Percentiles rank a stretch among this genome's conserved stretches.
These are phyloP conservation scores for Hortaea sp. DNA, from an alignment of 2,329 filamentous ascomycete species.

Conservation along the genomic window DNA sequence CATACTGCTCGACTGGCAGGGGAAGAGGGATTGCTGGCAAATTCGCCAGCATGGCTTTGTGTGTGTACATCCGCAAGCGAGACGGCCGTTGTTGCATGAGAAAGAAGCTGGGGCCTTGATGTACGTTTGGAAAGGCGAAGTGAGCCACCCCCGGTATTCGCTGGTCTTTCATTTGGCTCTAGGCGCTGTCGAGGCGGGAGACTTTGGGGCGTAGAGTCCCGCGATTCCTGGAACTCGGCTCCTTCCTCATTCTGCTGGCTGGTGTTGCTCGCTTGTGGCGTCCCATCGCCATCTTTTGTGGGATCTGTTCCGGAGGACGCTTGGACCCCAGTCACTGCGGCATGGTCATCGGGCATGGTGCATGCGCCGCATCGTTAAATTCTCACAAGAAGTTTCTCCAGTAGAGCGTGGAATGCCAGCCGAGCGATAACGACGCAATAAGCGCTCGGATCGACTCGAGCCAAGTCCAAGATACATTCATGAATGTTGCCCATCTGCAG, in stretches of 20 bases:
- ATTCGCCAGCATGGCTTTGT: conserved; percentile 54
- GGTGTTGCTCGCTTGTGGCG: not conserved
- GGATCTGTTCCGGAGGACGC: not conserved
- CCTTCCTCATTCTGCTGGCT: not conserved
- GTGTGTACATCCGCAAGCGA: conserved; percentile 74
- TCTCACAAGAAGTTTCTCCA: too few species aligned
- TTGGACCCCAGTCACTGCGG: not conserved
- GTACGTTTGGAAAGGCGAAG: conserved; percentile 26
- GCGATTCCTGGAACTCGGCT: conserved; percentile 11
- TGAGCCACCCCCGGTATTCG: conserved; percentile 10
- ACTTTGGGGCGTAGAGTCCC: conserved; percentile 27
- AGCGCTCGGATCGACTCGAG: too few species aligned
- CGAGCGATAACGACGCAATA: too few species aligned
- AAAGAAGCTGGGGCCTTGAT: conserved; percentile 35
- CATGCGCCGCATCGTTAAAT: too few species aligned
- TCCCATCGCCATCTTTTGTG: not conserved
- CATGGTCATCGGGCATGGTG: not conserved
- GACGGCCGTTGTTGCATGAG: conserved; percentile 73
- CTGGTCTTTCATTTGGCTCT: conserved; percentile 3
- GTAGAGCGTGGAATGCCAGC: too few species aligned
- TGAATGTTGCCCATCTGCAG: too few species aligned
- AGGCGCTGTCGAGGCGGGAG: conserved; percentile 24
- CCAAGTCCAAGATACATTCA: too few species aligned
- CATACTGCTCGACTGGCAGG: conserved; percentile 25
- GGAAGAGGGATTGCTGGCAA: conserved; percentile 14